Base-by-base conservation (phyloP, 78 protist genomes). In the Dictyostelium intermedium region DNA sequence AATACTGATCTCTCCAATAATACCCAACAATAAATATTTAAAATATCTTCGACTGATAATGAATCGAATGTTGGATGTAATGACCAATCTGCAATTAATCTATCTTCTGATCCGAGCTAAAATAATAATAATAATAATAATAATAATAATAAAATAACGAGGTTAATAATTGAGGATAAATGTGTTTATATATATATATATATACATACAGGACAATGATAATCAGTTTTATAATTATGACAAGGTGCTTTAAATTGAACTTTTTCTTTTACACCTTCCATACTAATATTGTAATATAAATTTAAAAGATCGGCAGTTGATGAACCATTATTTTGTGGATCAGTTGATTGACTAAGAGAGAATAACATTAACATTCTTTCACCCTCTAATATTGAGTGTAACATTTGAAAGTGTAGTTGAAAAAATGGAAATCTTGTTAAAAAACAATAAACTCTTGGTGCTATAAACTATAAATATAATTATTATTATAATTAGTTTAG, bases 81-180 rank as follows among this genome's bases (percentile, higher is more conserved):
- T 30, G 94, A 89, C 94, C 94, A 89, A 89, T 89, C 94, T n/a
- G 87, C 94, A 89, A 89, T 89, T 53, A 80, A 70, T 45, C 94
- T 35, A 80, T 89, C 94, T 39, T 89, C 94, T 30, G 73, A 43
- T 25, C 94, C 94, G 0, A 50, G 25, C 82, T 77, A 37, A 16
- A 77, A 41, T 10, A 39, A 39, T 41, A 77, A 23, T 18, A 32
- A 77, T 77, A 20, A 32, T 37, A 74, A 74, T 74, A 74, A 60
- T 60, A 60, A 60, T 60, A 23, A 23, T 14, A 25, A n/a, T 32
- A 45, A 45, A 45, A 45, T 45, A 45, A 37, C 16, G 37, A 37
- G 0, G 11, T 14, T 37, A 73, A 16, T 32, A 25, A 73, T 73
- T n/a, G n/a, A n/a, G n/a, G n/a, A n/a, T n/a, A n/a, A n/a, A n/a